These are phyloP conservation scores for Lonicera japonica DNA, from an alignment of 129 eudicot genomes.

Conservation along the genomic window DNA sequence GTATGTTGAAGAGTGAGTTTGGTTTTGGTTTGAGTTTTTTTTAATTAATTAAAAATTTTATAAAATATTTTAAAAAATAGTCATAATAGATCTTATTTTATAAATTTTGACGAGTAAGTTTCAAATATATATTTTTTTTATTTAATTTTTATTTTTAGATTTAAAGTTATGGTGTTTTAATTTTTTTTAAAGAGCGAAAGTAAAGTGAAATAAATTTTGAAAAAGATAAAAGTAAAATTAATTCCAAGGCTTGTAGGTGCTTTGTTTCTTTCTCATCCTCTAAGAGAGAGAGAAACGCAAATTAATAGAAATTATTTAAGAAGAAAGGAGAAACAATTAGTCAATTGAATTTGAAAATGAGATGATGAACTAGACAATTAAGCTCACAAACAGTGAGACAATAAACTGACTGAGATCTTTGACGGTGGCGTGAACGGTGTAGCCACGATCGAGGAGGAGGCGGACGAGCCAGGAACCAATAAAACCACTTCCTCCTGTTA, in stretches of 20 bases:
- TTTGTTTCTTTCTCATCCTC: conserved; percentile 85
- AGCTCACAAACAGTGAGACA: neutral
- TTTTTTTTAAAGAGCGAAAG: no score
- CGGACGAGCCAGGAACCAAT: conserved; percentile 76
- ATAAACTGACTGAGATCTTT: conserved; percentile 51
- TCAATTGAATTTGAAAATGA: conserved; percentile 7
- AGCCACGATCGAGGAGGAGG: conserved; percentile 91
- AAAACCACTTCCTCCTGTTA: conserved; percentile 90
- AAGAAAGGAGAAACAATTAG: neutral
- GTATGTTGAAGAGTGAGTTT: no score
- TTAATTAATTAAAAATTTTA: no score
- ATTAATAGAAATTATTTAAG: neutral
- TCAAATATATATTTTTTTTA: no score
- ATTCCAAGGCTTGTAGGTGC: conserved; percentile 63
- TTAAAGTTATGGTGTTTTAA: no score
- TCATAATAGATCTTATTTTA: no score
- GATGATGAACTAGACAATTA: neutral
- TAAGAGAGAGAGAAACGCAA: conserved; percentile 13
- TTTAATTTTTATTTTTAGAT: no score
- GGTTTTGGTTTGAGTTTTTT: no score
- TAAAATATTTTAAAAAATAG: no score
- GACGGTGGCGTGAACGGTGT: conserved; percentile 94
- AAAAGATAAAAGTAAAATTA: no score
- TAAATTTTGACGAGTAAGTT: no score
- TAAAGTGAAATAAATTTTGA: no score